phyloP scores from a whole-genome alignment of 2,329 filamentous ascomycete species.

The Epichloe scottii region DNA sequence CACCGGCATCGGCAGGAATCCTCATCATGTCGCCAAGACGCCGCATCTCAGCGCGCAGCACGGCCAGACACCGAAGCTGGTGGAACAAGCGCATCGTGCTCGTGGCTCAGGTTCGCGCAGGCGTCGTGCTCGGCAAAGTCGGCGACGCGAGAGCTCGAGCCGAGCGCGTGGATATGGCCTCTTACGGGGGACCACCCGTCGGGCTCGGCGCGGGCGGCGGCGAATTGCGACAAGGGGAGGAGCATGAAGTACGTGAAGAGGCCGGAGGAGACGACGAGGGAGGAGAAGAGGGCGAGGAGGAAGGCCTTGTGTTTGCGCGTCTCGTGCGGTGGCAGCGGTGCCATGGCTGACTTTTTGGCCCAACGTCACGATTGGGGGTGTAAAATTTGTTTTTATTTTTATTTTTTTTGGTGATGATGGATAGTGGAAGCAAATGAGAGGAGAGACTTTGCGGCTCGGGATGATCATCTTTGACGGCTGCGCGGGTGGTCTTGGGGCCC shows the following conservation, averaged over 20 bases:
- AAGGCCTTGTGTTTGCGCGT: constrained; percentile 1
- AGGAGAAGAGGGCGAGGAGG: constrained; percentile 4
- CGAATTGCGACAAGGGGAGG: constrained; percentile 5
- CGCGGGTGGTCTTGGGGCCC: no score
- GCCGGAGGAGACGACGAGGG: constrained; percentile 2
- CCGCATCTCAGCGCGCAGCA: constrained; percentile 4
- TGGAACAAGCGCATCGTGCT: constrained; percentile 6
- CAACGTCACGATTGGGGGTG: no score
- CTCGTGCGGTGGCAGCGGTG: constrained; percentile 2
- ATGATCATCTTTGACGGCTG: no score
- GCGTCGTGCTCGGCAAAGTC: not conserved
- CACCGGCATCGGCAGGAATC: not conserved
- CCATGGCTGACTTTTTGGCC: not conserved
- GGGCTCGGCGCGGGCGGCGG: not conserved
- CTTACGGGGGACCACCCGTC: not conserved
- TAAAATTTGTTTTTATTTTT: not conserved
- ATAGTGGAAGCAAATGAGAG: no score
- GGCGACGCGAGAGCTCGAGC: not conserved
- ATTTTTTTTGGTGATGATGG: not conserved
- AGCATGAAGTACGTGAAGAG: constrained; percentile 6
- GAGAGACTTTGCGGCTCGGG: no score
- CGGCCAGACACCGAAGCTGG: constrained; percentile 5
- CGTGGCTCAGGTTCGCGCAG: not conserved
- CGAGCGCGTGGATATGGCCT: not conserved
- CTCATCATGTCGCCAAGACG: not conserved